Evolutionary conservation across 176 grass and related monocot species (phyloP).

Genomic region (Themeda triandra): DNA sequence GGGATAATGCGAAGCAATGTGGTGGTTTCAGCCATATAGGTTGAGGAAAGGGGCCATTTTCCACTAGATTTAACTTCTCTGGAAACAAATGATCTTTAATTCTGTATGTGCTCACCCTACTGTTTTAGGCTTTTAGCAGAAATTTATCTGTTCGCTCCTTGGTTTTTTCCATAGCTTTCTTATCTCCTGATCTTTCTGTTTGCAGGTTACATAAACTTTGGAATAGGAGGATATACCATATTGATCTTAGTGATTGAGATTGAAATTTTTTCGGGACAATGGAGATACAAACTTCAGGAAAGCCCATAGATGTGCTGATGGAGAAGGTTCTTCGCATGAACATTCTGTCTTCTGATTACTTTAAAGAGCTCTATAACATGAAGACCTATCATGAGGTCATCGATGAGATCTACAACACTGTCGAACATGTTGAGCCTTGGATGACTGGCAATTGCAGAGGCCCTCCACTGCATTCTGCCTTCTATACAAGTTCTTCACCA

Average conservation of each 20-base stretch:
- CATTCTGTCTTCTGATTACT: slow-evolving; percentile 95
- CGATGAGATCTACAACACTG: slow-evolving; percentile 80
- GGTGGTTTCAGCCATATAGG: not conserved
- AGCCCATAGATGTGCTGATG: slow-evolving; percentile 69
- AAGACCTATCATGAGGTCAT: slow-evolving; percentile 97
- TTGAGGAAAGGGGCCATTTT: not conserved
- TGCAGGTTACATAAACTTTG: slow-evolving; percentile 2
- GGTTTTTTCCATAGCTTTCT: not conserved
- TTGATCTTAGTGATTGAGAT: not conserved
- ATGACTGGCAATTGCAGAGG: slow-evolving; percentile 96
- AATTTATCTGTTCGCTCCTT: not conserved
- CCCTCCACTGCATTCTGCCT: slow-evolving; percentile 88
- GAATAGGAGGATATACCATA: not conserved
- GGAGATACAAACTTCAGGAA: slow-evolving; percentile 93
- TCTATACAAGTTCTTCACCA: slow-evolving; percentile 92
- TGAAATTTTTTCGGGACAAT: slow-evolving; percentile 20
- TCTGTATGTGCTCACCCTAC: not conserved
- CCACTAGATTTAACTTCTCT: not conserved
- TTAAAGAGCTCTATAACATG: slow-evolving; percentile 79
- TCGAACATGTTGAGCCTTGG: slow-evolving; percentile 95
- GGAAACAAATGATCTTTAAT: not conserved
- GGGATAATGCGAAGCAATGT: not conserved
- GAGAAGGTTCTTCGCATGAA: slow-evolving; percentile 97
- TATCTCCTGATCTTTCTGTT: not conserved
- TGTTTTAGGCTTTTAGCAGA: not conserved